These are phyloP conservation scores for Fusarium palustre DNA, from an alignment of 2,329 filamentous ascomycete genomes.

Conservation along the genomic window DNA sequence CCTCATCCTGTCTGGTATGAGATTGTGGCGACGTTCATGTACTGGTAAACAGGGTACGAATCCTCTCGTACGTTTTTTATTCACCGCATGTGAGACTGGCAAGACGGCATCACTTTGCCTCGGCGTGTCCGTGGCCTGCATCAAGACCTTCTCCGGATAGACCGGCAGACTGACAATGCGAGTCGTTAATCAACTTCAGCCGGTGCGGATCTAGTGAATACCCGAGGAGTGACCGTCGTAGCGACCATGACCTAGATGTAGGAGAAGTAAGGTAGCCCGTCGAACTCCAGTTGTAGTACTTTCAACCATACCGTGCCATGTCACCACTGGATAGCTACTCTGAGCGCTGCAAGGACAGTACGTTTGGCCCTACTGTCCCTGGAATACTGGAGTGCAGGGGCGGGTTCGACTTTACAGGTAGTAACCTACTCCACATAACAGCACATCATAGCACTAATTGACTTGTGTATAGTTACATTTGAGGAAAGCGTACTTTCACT, in stretches of 20 bases:
- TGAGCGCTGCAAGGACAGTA: neutral
- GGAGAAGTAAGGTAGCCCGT: too few relatives aligned
- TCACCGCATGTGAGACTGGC: too few relatives aligned
- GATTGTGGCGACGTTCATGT: neutral
- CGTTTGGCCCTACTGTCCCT: slow-evolving; percentile 1
- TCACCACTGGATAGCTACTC: neutral
- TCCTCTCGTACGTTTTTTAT: too few relatives aligned
- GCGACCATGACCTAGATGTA: too few relatives aligned
- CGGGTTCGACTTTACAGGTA: slow-evolving; percentile 7
- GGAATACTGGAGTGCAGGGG: neutral
- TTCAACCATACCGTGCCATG: neutral
- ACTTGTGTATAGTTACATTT: slow-evolving; percentile 5
- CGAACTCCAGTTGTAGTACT: too few relatives aligned
- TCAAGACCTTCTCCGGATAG: too few relatives aligned
- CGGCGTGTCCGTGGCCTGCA: too few relatives aligned
- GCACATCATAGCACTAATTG: neutral
- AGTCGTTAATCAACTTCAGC: too few relatives aligned
- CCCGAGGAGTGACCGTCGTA: too few relatives aligned
- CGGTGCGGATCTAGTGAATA: too few relatives aligned
- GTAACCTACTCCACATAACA: neutral
- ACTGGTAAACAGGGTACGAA: too few relatives aligned
- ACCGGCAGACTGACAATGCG: too few relatives aligned
- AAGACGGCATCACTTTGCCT: neutral
- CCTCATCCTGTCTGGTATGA: neutral
- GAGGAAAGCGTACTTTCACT: slow-evolving; percentile 2